These are phyloP conservation scores for Bryoerythrophyllum caledonicum DNA, from an alignment of 225 moss, liverwort and hornwort genomes.

Conservation along the genomic window DNA sequence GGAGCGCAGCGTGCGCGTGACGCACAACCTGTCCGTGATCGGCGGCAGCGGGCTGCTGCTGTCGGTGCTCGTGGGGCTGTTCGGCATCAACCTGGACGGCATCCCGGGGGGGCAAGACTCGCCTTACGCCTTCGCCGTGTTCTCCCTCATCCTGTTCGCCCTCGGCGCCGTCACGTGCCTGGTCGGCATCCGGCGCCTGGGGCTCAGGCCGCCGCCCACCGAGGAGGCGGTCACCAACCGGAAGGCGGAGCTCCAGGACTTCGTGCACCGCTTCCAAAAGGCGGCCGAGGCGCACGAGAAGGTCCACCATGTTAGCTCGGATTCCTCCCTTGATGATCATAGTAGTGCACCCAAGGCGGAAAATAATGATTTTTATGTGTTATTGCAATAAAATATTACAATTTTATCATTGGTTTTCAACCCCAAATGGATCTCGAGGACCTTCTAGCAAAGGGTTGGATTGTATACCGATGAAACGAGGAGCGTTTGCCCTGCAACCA, in stretches of 20 bases:
- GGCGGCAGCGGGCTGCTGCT: slow-evolving; percentile 85
- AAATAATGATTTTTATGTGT: slow-evolving; percentile 23
- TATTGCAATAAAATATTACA: slow-evolving; percentile 15
- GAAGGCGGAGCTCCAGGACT: slow-evolving; percentile 70
- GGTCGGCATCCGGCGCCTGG: slow-evolving; percentile 62
- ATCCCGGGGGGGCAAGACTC: slow-evolving; percentile 61
- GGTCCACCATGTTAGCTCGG: slow-evolving; percentile 44
- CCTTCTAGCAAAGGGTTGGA: no score
- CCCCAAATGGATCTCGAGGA: no score
- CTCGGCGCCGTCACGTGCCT: slow-evolving; percentile 48
- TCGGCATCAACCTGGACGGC: slow-evolving; percentile 90
- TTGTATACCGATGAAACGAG: no score
- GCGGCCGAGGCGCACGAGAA: slow-evolving; percentile 89
- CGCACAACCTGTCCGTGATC: slow-evolving; percentile 84
- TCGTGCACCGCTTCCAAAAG: slow-evolving; percentile 74
- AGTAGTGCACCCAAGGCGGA: background rate
- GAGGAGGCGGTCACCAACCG: slow-evolving; percentile 69
- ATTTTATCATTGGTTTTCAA: background rate
- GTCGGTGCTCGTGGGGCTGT: slow-evolving; percentile 74
- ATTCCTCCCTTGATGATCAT: slow-evolving; percentile 16
- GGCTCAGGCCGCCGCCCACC: slow-evolving; percentile 57
- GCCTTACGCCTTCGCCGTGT: slow-evolving; percentile 58
- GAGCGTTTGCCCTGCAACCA: no score
- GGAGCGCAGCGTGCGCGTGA: slow-evolving; percentile 80
- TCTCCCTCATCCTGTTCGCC: slow-evolving; percentile 34